Evolutionary conservation across 208 protist genomes (phyloP).

Genomic region (Crithidia bombi): DNA sequence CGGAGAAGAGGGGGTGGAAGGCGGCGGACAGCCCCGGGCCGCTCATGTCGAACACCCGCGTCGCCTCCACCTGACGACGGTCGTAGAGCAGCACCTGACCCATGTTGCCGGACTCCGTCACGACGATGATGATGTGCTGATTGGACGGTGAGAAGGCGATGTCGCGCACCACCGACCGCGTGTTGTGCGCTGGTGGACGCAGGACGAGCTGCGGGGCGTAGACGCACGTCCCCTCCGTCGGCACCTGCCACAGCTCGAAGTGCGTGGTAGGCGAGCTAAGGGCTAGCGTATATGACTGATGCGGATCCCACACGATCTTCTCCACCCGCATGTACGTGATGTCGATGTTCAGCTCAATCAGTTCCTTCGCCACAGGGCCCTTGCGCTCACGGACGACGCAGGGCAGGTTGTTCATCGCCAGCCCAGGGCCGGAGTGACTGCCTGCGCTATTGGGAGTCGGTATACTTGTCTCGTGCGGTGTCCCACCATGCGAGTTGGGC

Average conservation of each 20-base stretch:
- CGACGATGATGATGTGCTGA: slow-evolving; percentile 74
- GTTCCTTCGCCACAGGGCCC: slow-evolving; percentile 43
- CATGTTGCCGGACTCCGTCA: slow-evolving; percentile 55
- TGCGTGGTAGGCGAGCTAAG: slow-evolving; percentile 65
- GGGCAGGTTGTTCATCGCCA: slow-evolving; percentile 12
- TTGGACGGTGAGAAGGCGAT: slow-evolving; percentile 82
- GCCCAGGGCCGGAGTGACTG: not conserved
- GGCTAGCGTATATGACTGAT: slow-evolving; percentile 87
- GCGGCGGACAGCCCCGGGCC: slow-evolving; percentile 61
- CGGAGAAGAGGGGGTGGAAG: slow-evolving; percentile 82
- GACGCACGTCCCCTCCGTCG: slow-evolving; percentile 42
- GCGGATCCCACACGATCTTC: slow-evolving; percentile 85
- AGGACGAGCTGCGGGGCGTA: slow-evolving; percentile 70
- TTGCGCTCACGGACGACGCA: slow-evolving; percentile 25
- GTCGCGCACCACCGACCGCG: slow-evolving; percentile 58
- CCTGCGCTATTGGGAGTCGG: slow-evolving; percentile 20
- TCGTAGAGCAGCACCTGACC: slow-evolving; percentile 82
- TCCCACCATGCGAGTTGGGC: slow-evolving; percentile 23
- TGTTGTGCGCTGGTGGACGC: slow-evolving; percentile 68
- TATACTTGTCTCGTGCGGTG: slow-evolving; percentile 18
- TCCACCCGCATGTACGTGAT: slow-evolving; percentile 65
- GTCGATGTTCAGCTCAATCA: slow-evolving; percentile 81
- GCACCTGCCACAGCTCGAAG: slow-evolving; percentile 87
- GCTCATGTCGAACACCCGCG: slow-evolving; percentile 46
- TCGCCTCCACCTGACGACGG: slow-evolving; percentile 67